Base-by-base conservation (phyloP, 2,329 filamentous ascomycete genomes). In the Neopestalotiopsis rosae region DNA sequence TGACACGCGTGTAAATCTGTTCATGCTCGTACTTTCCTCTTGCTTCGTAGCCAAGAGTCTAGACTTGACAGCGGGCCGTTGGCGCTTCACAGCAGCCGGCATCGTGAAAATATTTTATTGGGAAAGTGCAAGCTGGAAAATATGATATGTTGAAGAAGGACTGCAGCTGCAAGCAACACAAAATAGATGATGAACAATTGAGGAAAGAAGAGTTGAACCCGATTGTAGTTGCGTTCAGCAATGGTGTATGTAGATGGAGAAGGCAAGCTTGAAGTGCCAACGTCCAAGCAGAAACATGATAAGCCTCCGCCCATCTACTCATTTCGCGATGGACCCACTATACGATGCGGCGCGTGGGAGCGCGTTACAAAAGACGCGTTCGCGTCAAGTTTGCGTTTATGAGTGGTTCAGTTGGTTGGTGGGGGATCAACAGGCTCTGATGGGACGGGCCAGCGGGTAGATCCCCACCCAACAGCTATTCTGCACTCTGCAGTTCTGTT, bases 1-100 rank as follows among this genome's bases (percentile, higher is more conserved):
- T 42, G 85, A 86, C 62, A 87, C 77, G 66, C 84, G 85, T 61
- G 81, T 74, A 73, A 86, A 87, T 74, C 72, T 80, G 77, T 75
- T 79, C 67, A 87, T 86, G 71, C 52, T 75, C 9, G 78, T 74
- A 68, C 80, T 75, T 72, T 71, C 72, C 71, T 79, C 66, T 63
- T 74, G 70, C 61, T 74, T 73, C 61, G 74, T n/a, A 67, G 72
- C 49, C 52, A 73, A 71, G 67, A 66, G 71, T 69, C 75, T 76
- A 59, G 74, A 65, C 61, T 70, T 73, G 67, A 71, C 66, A 14
- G 66, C 56, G 57, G 69, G 71, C 71, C 71, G 74, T 65, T 72
- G 77, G 67, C 74, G 75, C 71, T 77, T 77, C 65, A 73, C 76
- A 32, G 69, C 69, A 59, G 74, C 72, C 69, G 77, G 74, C 77